A percentile compares a stretch with the other conserved stretches of the same genome.
phyloP scores from a whole-genome alignment of 2,329 filamentous ascomycete species.

The Cercospora beticola region DNA sequence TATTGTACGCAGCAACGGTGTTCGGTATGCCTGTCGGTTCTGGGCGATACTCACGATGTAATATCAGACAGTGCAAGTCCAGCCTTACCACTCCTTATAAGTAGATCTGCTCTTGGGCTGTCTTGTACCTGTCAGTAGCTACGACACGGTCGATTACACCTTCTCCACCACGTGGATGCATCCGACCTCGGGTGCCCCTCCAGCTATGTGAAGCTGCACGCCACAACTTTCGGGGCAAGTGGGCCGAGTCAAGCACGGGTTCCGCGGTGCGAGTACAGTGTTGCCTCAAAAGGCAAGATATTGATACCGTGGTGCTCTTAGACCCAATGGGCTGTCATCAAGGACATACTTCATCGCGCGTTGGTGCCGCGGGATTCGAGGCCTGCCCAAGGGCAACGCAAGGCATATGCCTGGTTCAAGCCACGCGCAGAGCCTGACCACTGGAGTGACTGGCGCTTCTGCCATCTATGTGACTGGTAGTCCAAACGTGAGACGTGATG shows the following conservation, averaged over 20 bases:
- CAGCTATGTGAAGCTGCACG: background rate
- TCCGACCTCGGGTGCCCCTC: background rate
- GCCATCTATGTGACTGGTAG: background rate
- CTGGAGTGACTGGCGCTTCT: background rate
- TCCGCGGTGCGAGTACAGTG: background rate
- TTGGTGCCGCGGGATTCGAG: background rate
- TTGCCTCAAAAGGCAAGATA: background rate
- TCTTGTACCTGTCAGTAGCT: background rate
- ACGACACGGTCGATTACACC: background rate
- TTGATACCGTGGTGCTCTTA: background rate
- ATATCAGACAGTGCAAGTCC: background rate
- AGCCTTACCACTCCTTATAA: background rate
- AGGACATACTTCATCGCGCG: background rate
- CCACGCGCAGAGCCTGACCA: background rate
- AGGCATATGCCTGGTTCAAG: background rate
- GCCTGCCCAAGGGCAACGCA: background rate
- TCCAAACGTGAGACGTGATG: background rate
- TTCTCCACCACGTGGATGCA: background rate
- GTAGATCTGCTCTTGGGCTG: background rate
- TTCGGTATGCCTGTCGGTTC: background rate
- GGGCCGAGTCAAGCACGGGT: background rate
- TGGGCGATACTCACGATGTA: background rate
- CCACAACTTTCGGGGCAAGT: background rate
- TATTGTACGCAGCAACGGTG: background rate
- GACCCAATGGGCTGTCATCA: background rate